Conservation (phyloP, 352 stramenopile species). For the Phytophthora podocarpi region DNA sequence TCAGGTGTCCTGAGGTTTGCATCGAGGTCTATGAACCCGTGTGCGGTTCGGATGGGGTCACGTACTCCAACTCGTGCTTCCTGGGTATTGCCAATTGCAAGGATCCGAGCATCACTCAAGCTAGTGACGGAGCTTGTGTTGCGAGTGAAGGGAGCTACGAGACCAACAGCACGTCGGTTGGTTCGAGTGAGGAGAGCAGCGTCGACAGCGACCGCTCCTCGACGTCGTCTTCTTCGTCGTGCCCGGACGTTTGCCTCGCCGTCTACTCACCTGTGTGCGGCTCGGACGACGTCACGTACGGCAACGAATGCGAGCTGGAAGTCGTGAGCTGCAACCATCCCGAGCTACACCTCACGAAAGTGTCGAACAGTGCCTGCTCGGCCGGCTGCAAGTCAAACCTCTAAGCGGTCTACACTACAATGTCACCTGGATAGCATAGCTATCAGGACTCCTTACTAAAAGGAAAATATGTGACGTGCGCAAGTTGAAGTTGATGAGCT, state of each 20-base stretch:
- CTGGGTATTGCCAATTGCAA: constrained; percentile 26
- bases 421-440: no score
- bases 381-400: constrained; percentile 7
- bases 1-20: constrained; percentile 2
- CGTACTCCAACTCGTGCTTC: constrained; percentile 20
- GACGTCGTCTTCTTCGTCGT: constrained; percentile 11
- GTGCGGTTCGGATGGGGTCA: constrained; percentile 20
- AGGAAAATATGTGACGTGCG: constrained; percentile 4
- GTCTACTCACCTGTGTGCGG: constrained; percentile 39
- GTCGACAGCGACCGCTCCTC: not conserved
- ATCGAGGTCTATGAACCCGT: no score
- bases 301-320: constrained; percentile 35
- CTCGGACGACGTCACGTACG: constrained; percentile 41
- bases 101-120: constrained; percentile 29
- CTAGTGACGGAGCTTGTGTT: constrained; percentile 41
- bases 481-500: constrained; percentile 19
- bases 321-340: constrained; percentile 31
- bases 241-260: constrained; percentile 28
- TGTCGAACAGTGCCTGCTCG: constrained; percentile 9
- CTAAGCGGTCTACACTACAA: not conserved
- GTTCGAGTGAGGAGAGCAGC: constrained; percentile 12
- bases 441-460: no score
- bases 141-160: constrained; percentile 6
- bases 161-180: not conserved
- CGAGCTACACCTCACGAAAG: constrained; percentile 19